These are phyloP conservation scores for Backusella psychrophila DNA, from an alignment of 192 early-diverging fungal species.

Conservation along the genomic window DNA sequence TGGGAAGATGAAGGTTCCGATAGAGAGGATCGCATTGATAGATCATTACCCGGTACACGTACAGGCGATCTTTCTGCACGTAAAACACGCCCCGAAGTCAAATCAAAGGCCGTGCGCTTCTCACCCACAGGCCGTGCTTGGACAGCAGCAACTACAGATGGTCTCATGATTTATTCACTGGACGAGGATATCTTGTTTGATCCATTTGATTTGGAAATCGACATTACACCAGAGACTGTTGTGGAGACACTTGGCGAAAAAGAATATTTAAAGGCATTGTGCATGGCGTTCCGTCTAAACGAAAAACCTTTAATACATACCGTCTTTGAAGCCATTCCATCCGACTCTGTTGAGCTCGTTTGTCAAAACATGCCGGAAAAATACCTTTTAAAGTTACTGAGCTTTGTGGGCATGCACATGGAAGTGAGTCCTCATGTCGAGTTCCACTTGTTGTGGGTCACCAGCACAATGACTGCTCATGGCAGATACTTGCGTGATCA, in stretches of 20 bases:
- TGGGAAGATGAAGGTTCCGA: conserved; percentile 88
- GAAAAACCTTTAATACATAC: conserved; percentile 73
- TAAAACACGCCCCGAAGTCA: conserved; percentile 72
- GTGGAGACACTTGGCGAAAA: conserved; percentile 66
- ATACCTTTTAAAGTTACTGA: conserved; percentile 83
- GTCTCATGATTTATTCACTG: conserved; percentile 91
- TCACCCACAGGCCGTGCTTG: conserved; percentile 93
- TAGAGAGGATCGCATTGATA: conserved; percentile 78
- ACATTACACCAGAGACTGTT: conserved; percentile 91
- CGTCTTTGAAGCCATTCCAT: conserved; percentile 81
- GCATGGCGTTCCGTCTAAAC: conserved; percentile 94
- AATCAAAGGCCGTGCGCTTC: conserved; percentile 86
- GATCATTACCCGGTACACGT: conserved; percentile 84
- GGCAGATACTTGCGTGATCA: conserved; percentile 69
- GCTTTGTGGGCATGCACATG: conserved; percentile 77
- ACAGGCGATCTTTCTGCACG: conserved; percentile 83
- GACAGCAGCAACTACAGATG: conserved; percentile 96
- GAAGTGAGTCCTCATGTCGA: conserved; percentile 84
- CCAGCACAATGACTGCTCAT: conserved; percentile 72
- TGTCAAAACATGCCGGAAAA: conserved; percentile 81
- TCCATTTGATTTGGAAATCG: conserved; percentile 96
- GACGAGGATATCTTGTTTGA: conserved; percentile 94
- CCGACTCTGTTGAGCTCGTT: conserved; percentile 69
- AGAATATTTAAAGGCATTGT: conserved; percentile 85
- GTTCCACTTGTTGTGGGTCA: conserved; percentile 86